phyloP scores from a whole-genome alignment of 352 stramenopile species.

The Globisporangium rhizosaccharum region DNA sequence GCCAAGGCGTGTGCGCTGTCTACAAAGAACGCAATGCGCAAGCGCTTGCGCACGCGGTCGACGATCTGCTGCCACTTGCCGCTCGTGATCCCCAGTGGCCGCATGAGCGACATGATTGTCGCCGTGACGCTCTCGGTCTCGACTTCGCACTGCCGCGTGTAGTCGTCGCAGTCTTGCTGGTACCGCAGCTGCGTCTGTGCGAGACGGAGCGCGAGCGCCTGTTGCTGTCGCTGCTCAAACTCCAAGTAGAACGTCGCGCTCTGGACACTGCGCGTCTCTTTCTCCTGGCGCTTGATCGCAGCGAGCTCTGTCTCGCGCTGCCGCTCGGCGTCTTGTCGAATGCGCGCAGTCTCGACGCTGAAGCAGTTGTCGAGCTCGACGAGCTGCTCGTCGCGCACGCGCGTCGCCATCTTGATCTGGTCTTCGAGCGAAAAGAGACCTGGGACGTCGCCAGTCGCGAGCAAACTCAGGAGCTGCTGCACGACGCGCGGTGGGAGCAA shows the following conservation, averaged over 20 bases:
- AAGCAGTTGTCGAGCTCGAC: constrained; percentile 44
- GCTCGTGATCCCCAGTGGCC: constrained; percentile 59
- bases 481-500: constrained; percentile 27
- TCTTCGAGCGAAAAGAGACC: constrained; percentile 54
- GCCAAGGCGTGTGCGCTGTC: constrained; percentile 18
- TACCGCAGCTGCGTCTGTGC: constrained; percentile 39
- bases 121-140: constrained; percentile 66
- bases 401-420: constrained; percentile 52
- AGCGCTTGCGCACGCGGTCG: constrained; percentile 38
- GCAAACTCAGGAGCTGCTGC: constrained; percentile 41
- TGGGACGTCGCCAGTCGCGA: constrained; percentile 55
- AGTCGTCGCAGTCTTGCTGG: constrained; percentile 63
- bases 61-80: constrained; percentile 67
- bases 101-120: constrained; percentile 73
- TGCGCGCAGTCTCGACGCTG: constrained; percentile 18
- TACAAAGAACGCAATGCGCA: constrained; percentile 43
- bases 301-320: constrained; percentile 23
- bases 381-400: constrained; percentile 58
- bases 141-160: constrained; percentile 47
- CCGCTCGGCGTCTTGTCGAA: constrained; percentile 25
- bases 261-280: constrained; percentile 19
- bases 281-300: constrained; percentile 24
- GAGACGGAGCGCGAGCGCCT: constrained; percentile 19
- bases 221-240: constrained; percentile 28
- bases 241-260: constrained; percentile 25